Base-by-base conservation (phyloP, 768 basidiomycete genomes). In the Mycena kentingensis region DNA sequence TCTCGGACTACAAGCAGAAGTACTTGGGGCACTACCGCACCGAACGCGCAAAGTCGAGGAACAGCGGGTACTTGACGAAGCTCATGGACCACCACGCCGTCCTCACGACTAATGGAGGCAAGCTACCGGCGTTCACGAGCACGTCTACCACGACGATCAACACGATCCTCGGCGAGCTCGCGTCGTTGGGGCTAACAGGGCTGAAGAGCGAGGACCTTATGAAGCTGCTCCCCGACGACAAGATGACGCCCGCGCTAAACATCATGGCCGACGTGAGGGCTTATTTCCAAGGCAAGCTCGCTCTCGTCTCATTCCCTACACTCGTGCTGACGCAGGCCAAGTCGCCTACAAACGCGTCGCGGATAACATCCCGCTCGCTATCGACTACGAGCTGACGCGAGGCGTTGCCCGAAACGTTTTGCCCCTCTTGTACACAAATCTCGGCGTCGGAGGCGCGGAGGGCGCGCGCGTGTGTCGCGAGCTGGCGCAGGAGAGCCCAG, bases 241-340 rank as follows among this genome's bases (percentile, higher is more conserved):
- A 68, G 2, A 77, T 75, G 72, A 83, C 83, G 31, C 74, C 78
- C 0, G 83, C 83, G 0, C 58, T 89, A 16, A 59, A 67, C 3
- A 85, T 89, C 60, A 88, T 90, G 85, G 84, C 85, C 0, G 78
- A 82, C 49, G 84, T 88, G 1, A 73, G 85, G 4, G 87, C 83
- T 0, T 88, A 89, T 57, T 89, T 88, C 65, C 84, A 88, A 75
- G 87, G 88, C 86, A 60, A 7, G 60, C 51, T n/a, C 29, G 25
- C 34, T n/a, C 28, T 25, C 21, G 24, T 39, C 15, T 42, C 21
- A 26, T 25, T 26, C 24, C 57, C 41, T 55, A 49, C 38, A 45
- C 36, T 16, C 45, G 38, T 35, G 29, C 15, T 34, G 22, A 52
- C 21, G 25, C 13, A 39, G 34, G 31, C 19, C 6, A 47, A 87